These are phyloP conservation scores for Spergularia azorica DNA, from an alignment of 179 eudicot species.

Conservation along the genomic window DNA sequence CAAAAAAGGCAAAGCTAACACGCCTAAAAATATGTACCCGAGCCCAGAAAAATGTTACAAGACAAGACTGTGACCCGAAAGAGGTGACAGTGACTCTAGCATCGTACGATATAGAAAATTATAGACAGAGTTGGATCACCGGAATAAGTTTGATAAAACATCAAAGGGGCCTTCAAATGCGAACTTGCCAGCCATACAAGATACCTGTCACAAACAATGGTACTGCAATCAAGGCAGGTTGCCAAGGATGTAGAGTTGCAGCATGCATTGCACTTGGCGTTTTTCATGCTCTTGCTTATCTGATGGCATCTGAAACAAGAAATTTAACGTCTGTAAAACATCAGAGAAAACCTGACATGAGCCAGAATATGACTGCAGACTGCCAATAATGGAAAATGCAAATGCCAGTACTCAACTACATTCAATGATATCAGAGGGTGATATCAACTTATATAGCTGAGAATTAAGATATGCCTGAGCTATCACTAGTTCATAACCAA, in stretches of 20 bases:
- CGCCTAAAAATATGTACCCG: not conserved
- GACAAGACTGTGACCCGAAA: conserved; percentile 8
- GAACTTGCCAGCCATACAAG: not conserved
- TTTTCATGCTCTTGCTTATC: conserved; percentile 44
- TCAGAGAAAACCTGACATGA: too few relatives aligned
- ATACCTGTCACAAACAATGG: conserved; percentile 77
- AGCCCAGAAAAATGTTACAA: not conserved
- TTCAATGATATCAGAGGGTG: too few relatives aligned
- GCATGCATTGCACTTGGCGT: conserved; percentile 68
- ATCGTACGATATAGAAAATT: not conserved
- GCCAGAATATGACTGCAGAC: too few relatives aligned
- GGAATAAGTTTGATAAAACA: not conserved
- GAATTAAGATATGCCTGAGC: too few relatives aligned
- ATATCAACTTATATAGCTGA: too few relatives aligned
- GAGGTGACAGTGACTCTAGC: not conserved
- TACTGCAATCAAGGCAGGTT: conserved; percentile 71
- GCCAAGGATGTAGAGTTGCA: conserved; percentile 59
- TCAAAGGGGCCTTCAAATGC: not conserved
- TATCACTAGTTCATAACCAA: too few relatives aligned
- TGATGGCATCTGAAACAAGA: conserved; percentile 66
- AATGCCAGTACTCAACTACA: too few relatives aligned
- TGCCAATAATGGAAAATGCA: too few relatives aligned
- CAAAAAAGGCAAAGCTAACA: not conserved
- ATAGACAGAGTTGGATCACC: not conserved
- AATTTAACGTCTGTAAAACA: not conserved